Percentiles rank a stretch among this genome's conserved stretches.
These are phyloP conservation scores for Schwanniomyces etchellsii DNA, from an alignment of 1,139 yeast genomes.

Conservation along the genomic window DNA sequence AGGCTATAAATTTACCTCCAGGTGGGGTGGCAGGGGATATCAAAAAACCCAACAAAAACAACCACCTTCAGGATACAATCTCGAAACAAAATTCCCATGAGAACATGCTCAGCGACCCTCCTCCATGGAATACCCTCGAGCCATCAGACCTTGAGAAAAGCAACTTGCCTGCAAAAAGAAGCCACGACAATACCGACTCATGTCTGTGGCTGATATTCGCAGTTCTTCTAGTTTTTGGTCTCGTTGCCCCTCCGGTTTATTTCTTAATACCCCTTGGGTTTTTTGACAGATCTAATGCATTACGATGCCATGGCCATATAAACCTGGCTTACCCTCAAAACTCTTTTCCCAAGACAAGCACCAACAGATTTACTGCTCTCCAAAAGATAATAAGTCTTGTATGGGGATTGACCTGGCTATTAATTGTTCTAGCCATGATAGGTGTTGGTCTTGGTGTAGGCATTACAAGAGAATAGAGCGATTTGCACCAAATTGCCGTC, in stretches of 20 bases:
- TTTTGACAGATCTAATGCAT: slow-evolving; percentile 21
- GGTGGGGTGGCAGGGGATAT: not conserved
- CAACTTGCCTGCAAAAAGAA: too few relatives aligned
- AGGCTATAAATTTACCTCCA: not conserved
- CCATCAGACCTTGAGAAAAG: too few relatives aligned
- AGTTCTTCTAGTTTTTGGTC: not conserved
- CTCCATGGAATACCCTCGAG: too few relatives aligned
- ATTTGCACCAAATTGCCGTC: too few relatives aligned
- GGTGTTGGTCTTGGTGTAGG: slow-evolving; percentile 36
- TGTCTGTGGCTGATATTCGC: not conserved
- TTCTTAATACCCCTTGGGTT: slow-evolving; percentile 27
- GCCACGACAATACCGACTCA: too few relatives aligned
- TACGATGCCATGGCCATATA: slow-evolving; percentile 11
- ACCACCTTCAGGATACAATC: not conserved
- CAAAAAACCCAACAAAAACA: not conserved
- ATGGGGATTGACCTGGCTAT: slow-evolving; percentile 31
- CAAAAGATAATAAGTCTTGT: slow-evolving; percentile 30
- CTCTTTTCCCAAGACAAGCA: slow-evolving; percentile 11
- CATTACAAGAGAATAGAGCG: slow-evolving; percentile 4
- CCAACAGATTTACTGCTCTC: slow-evolving; percentile 18
- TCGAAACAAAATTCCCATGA: not conserved
- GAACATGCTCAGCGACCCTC: not conserved
- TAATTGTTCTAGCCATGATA: slow-evolving; percentile 32
- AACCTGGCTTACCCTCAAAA: slow-evolving; percentile 10
- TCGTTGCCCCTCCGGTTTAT: slow-evolving; percentile 29